Evolutionary conservation across 345 rosid genomes (phyloP).

Genomic region (Eutrema japonicum): DNA sequence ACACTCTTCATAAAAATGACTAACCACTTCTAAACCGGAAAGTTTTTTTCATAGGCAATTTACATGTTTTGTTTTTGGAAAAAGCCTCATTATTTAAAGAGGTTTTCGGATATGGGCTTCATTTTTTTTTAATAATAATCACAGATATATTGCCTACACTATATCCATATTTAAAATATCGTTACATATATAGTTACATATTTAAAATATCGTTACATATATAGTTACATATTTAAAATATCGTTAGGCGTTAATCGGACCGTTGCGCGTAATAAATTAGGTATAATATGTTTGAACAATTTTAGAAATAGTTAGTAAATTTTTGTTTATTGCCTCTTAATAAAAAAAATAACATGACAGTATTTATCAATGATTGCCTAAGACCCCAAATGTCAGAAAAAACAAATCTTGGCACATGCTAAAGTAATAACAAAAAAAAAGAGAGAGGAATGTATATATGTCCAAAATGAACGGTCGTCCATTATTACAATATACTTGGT

Average conservation of each 20-base stretch:
- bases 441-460: not conserved
- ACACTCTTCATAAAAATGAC: not conserved
- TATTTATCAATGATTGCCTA: conserved; percentile 36
- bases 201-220: too few species aligned
- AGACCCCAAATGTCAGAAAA: conserved; percentile 36
- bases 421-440: conserved; percentile 28
- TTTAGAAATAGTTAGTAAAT: not conserved
- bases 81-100: not conserved
- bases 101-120: not conserved
- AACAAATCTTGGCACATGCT: conserved; percentile 28
- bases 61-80: too few species aligned
- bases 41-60: not conserved
- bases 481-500: not conserved
- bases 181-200: too few species aligned
- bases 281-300: not conserved
- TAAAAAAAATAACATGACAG: not conserved
- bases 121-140: not conserved
- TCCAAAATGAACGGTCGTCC: not conserved
- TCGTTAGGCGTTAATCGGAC: too few species aligned
- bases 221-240: too few species aligned
- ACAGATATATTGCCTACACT: not conserved
- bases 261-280: not conserved
- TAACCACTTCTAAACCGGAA: not conserved
- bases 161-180: not conserved
- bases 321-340: not conserved